phyloP scores from a whole-genome alignment of 257 asterid genomes.

The Jacaranda mimosifolia region DNA sequence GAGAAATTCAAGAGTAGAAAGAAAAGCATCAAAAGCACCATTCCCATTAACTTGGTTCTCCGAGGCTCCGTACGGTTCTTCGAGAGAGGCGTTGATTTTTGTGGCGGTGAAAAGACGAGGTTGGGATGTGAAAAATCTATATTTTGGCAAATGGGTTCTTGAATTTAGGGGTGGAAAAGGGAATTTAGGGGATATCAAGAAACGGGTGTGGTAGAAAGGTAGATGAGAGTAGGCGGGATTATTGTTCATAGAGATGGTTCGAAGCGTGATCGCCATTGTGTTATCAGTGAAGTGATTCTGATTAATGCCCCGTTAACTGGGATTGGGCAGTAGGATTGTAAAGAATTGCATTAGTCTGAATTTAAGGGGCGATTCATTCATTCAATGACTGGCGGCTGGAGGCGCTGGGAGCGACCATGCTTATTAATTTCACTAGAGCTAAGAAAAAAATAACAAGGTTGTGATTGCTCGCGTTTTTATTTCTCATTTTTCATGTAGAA shows the following conservation, averaged over 20 bases:
- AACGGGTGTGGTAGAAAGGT: slow-evolving; percentile 38
- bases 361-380: slow-evolving; percentile 26
- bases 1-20: slow-evolving; percentile 68
- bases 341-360: slow-evolving; percentile 7
- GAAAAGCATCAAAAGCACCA: slow-evolving; percentile 61
- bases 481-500: too few species aligned
- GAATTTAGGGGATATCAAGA: slow-evolving; percentile 37
- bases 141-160: slow-evolving; percentile 41
- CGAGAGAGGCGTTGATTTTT: slow-evolving; percentile 44
- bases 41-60: slow-evolving; percentile 26
- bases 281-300: neutral
- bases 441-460: too few species aligned
- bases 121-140: slow-evolving; percentile 25
- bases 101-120: slow-evolving; percentile 30
- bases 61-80: slow-evolving; percentile 35
- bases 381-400: neutral
- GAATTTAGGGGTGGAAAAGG: slow-evolving; percentile 31
- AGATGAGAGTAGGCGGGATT: slow-evolving; percentile 25
- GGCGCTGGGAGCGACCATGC: too few species aligned
- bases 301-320: neutral
- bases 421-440: too few species aligned
- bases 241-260: slow-evolving; percentile 47
- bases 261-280: slow-evolving; percentile 59
- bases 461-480: too few species aligned
- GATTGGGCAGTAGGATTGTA: neutral